Conservation (phyloP, 805 yeast genomes). For the Zygotorulaspora sp. region DNA sequence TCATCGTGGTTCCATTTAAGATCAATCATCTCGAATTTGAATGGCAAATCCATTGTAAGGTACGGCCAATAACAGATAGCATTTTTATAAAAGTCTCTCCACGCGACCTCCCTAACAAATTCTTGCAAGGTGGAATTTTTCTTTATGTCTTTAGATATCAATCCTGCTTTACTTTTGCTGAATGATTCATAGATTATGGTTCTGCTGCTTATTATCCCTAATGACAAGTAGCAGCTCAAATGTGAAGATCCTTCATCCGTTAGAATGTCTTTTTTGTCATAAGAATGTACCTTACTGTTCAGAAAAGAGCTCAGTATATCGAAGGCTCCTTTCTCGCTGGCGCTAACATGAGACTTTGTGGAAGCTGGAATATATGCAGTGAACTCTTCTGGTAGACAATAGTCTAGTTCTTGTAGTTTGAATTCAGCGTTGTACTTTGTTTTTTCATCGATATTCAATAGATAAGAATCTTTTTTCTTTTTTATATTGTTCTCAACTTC, state of each 20-base stretch:
- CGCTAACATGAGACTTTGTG: slow-evolving; percentile 13
- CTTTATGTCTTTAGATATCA: slow-evolving; percentile 21
- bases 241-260: slow-evolving; percentile 34
- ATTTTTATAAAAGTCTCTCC: slow-evolving; percentile 56
- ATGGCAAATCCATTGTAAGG: slow-evolving; percentile 47
- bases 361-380: slow-evolving; percentile 15
- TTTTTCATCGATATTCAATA: slow-evolving; percentile 1
- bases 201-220: slow-evolving; percentile 45
- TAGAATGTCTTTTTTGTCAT: slow-evolving; percentile 23
- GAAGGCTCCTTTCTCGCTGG: slow-evolving; percentile 21
- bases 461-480: neutral
- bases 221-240: slow-evolving; percentile 44
- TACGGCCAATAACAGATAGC: slow-evolving; percentile 48
- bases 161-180: slow-evolving; percentile 21
- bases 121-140: slow-evolving; percentile 39
- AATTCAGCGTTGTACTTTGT: slow-evolving; percentile 9
- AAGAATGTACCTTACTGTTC: slow-evolving; percentile 11
- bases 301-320: slow-evolving; percentile 20
- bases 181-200: slow-evolving; percentile 35
- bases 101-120: slow-evolving; percentile 52
- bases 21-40: slow-evolving; percentile 40
- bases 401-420: slow-evolving; percentile 8
- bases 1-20: slow-evolving; percentile 43
- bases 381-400: slow-evolving; percentile 21
- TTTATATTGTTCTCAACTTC: slow-evolving; percentile 2